These are phyloP conservation scores for Artemisia tridentata DNA, from an alignment of 129 eudicot genomes.

Conservation along the genomic window DNA sequence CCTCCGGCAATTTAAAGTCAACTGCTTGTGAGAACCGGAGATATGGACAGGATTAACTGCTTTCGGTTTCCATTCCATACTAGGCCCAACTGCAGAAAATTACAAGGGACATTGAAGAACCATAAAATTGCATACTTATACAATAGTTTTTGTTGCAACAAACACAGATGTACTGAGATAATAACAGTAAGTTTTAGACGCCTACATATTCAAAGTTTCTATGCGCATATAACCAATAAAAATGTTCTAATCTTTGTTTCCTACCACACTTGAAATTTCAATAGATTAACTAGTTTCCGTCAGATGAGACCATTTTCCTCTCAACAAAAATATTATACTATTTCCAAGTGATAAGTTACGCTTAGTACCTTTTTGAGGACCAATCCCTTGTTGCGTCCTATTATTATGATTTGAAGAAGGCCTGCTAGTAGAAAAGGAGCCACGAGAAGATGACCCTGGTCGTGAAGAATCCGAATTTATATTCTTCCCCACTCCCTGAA, in stretches of 20 bases:
- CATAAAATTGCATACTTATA: neutral
- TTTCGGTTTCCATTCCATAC: constrained; percentile 91
- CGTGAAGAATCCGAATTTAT: constrained; percentile 42
- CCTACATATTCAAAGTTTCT: neutral
- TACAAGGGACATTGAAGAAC: neutral
- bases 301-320: neutral
- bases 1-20: no score
- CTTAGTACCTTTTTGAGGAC: constrained; percentile 30
- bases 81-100: constrained; percentile 49
- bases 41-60: constrained; percentile 37
- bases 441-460: neutral
- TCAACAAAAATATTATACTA: no score
- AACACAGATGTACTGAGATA: no score
- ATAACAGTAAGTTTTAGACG: no score
- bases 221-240: neutral
- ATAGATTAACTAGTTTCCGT: neutral
- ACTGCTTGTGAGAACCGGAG: no score
- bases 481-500: constrained; percentile 54
- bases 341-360: neutral
- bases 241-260: neutral
- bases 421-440: constrained; percentile 9
- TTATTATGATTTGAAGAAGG: constrained; percentile 31
- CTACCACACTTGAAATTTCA: neutral
- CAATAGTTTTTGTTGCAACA: no score
- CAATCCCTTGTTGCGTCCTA: constrained; percentile 30